A percentile compares a stretch with the other conserved stretches of the same genome.
These are phyloP conservation scores for Bipolaris cookei DNA, from an alignment of 2,329 filamentous ascomycete genomes.

Conservation along the genomic window DNA sequence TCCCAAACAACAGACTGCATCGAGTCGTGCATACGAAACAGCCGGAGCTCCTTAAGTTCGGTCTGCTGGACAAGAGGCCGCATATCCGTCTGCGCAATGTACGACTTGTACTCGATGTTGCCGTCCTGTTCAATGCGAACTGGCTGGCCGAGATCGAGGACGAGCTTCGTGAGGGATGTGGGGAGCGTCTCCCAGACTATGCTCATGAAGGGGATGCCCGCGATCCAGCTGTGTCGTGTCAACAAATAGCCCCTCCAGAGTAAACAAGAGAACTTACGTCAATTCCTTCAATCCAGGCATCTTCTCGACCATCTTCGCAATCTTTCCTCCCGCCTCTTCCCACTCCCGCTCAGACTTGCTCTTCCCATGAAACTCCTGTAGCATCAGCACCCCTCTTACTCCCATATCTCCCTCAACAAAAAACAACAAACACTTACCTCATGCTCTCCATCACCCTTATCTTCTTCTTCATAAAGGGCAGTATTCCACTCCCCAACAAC, in stretches of 20 bases:
- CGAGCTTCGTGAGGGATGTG: conserved; percentile 33
- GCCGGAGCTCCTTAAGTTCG: conserved; percentile 36
- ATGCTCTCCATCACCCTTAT: not conserved
- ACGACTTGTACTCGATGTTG: conserved; percentile 21
- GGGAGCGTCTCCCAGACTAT: conserved; percentile 31
- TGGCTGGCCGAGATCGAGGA: conserved; percentile 37
- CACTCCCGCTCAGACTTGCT: conserved; percentile 20
- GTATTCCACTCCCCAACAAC: conserved; percentile 35
- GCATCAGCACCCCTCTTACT: not conserved
- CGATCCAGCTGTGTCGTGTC: conserved; percentile 35
- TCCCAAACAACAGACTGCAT: conserved; percentile 42
- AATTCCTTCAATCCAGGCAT: conserved; percentile 36
- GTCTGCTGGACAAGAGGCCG: conserved; percentile 31
- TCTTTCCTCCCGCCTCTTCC: conserved; percentile 22
- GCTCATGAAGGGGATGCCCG: conserved; percentile 34
- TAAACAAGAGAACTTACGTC: conserved; percentile 27
- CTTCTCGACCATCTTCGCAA: conserved; percentile 27
- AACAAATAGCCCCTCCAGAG: not conserved
- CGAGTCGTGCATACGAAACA: conserved; percentile 37
- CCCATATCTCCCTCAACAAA: not conserved
- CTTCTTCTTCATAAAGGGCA: not conserved
- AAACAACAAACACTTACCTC: not conserved
- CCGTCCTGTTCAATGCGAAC: conserved; percentile 24
- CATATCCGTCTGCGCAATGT: conserved; percentile 34
- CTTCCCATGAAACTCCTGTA: not conserved